Evolutionary conservation across 1,139 yeast species (phyloP), one percentile per base, ranked within the genome.

Genomic region (Hansenula lynferdii): DNA sequence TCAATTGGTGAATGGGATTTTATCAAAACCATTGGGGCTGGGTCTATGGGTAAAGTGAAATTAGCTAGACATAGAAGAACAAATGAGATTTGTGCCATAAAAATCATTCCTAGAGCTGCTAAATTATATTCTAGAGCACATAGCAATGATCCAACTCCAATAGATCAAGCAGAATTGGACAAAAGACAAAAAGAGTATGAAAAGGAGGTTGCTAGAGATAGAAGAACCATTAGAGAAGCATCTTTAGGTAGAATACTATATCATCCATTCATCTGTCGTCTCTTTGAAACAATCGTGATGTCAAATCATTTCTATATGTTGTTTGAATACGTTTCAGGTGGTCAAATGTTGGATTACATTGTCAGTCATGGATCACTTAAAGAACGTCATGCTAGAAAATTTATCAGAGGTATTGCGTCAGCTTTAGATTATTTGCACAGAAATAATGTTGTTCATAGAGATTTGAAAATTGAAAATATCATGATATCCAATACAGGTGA

Each of bases 31-130:
- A 86, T 92, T 36, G 99, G 99, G 36, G 96, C 97, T 5, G 98
- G 99, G 4, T 86, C 96, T 1, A 92, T 94, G 98, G 99, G 99
- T 42, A 95, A 92, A 61, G 99, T 92, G 37, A 94, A 94, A 61
- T 70, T 92, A 34, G 97, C 97, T 3, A 83, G 79, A 53, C 96
- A 90, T 64, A 77, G 85, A 48, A 61, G 78, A 29, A 86, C 96
- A 1, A 76, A 77, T 39, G 96, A 89, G 57, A 70, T 85, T 21
- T 89, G 96, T 62, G 97, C 92, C 1, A 85, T 85, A 19, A 85
- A 85, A 56, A 85, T 85, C 42, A 87, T 85, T 26, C 89, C 90
- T 9, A 64, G 92, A 48, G 92, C 94, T 6, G 81, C 90, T 3
- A 80, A 80, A 52, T 67, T 82, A 12, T 84, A 82, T 61, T 80